phyloP scores from a whole-genome alignment of 139 green algal species.

The Chlamydomonas incerta region DNA sequence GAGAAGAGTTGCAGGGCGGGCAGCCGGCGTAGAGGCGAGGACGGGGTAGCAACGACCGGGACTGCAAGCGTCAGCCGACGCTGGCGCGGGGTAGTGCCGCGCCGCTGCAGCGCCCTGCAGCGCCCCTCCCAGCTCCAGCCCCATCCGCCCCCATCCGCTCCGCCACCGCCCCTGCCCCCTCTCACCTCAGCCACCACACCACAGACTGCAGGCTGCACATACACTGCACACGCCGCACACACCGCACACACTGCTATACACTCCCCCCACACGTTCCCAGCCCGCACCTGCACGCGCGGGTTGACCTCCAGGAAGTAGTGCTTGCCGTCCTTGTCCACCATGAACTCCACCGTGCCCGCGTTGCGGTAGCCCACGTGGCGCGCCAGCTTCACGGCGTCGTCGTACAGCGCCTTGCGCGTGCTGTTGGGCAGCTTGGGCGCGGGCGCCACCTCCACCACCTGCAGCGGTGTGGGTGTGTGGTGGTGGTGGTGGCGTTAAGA shows the following conservation, averaged over 20 bases:
- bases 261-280: background rate
- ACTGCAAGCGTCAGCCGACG: too few species aligned
- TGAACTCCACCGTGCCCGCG: slow-evolving; percentile 98
- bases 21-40: background rate
- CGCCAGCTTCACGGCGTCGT: slow-evolving; percentile 82
- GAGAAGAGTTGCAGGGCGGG: background rate
- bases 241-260: background rate
- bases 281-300: slow-evolving; percentile 87
- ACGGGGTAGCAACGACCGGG: too few species aligned
- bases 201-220: too few species aligned
- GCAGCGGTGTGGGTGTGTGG: background rate
- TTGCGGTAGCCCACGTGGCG: slow-evolving; percentile 87
- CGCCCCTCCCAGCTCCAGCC: too few species aligned
- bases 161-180: too few species aligned
- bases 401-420: slow-evolving; percentile 67
- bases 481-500: background rate
- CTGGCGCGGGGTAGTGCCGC: too few species aligned
- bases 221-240: too few species aligned
- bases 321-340: slow-evolving; percentile 91
- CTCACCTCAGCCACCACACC: background rate
- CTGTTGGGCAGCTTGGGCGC: slow-evolving; percentile 66
- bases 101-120: too few species aligned
- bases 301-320: slow-evolving; percentile 99
- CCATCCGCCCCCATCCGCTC: too few species aligned
- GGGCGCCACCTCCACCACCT: slow-evolving; percentile 93